Base-by-base conservation (phyloP, 441 rosid genomes). In the Gossypium schwendimanii region DNA sequence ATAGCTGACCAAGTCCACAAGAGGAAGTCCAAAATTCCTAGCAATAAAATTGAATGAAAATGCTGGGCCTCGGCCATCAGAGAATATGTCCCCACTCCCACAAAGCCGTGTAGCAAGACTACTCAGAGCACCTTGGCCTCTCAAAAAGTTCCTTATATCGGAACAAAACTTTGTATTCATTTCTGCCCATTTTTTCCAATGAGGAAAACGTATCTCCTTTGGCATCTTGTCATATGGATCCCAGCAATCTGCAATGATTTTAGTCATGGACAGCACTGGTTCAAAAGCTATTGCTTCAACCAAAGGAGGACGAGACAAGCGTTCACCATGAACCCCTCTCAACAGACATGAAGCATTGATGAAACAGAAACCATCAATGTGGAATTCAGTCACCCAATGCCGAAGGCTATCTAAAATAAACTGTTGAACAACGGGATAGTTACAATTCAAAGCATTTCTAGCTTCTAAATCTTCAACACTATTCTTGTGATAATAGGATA, bases 111-210 rank as follows among this genome's bases (percentile, higher is more conserved):
- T 94, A 28, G 97, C 97, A 20, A 94, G 85, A 76, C 83, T 80
- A 59, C 97, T 89, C n/a, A 92, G 80, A 75, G 82, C 80, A 39
- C 92, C 93, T 65, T 80, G 81, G 28, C 99, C 99, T 67, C 87
- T 84, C 73, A 91, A 61, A 81, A 94, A 92, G 50, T 84, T 89
- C 77, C 97, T 81, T 24, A 89, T 77, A 77, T 94, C 91, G 2
- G 72, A 64, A 70, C 93, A 89, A 71, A 85, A 94, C 71, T 85
- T 86, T 55, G 82, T 45, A 62, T 91, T 92, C 60, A 91, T 75
- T 81, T 92, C 96, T 2, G 93, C 97, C 93, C 93, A 94, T 78
- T 85, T 80, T 85, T 87, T 92, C 99, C 99, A 92, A 77, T 94
- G 99, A 21, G 97, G 97, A 76, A 94, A 92, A 24, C 44, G 60